phyloP scores from a whole-genome alignment of 768 basidiomycete genomes.

The Coprinopsis sp. region DNA sequence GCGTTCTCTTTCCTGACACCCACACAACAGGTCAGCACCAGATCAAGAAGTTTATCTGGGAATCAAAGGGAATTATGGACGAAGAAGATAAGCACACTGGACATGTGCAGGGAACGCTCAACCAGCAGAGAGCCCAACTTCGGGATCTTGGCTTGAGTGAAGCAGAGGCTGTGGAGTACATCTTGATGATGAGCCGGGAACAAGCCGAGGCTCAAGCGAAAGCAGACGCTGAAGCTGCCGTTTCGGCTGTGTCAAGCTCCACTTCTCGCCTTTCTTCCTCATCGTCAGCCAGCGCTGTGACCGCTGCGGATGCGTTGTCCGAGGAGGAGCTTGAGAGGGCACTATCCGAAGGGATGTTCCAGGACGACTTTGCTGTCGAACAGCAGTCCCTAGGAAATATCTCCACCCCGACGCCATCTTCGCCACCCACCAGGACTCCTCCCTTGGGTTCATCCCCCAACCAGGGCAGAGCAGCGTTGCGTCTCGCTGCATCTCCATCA shows the following conservation, averaged over 20 bases:
- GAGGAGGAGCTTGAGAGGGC: slow-evolving; percentile 9
- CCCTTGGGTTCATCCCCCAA: neutral
- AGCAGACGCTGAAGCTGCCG: slow-evolving; percentile 15
- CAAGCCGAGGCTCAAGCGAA: slow-evolving; percentile 39
- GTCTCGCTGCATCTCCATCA: neutral
- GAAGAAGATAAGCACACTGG: slow-evolving; percentile 40
- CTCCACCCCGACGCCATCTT: neutral
- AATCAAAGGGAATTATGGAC: slow-evolving; percentile 49
- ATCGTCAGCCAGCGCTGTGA: neutral
- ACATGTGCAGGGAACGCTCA: slow-evolving; percentile 41
- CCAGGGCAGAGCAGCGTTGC: neutral
- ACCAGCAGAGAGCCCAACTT: slow-evolving; percentile 54
- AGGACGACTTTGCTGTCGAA: neutral
- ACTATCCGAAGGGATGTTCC: slow-evolving; percentile 52
- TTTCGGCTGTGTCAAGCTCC: neutral
- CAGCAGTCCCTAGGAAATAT: neutral
- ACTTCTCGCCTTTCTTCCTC: neutral
- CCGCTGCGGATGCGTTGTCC: neutral
- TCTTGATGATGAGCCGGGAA: slow-evolving; percentile 76
- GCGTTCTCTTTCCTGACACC: slow-evolving; percentile 8
- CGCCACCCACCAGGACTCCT: neutral
- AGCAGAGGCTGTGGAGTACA: slow-evolving; percentile 71
- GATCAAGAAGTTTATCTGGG: slow-evolving; percentile 55
- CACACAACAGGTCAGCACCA: slow-evolving; percentile 53
- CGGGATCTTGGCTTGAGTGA: slow-evolving; percentile 69